These are phyloP conservation scores for Alternaria arborescens DNA, from an alignment of 2,329 filamentous ascomycete species.

Conservation along the genomic window DNA sequence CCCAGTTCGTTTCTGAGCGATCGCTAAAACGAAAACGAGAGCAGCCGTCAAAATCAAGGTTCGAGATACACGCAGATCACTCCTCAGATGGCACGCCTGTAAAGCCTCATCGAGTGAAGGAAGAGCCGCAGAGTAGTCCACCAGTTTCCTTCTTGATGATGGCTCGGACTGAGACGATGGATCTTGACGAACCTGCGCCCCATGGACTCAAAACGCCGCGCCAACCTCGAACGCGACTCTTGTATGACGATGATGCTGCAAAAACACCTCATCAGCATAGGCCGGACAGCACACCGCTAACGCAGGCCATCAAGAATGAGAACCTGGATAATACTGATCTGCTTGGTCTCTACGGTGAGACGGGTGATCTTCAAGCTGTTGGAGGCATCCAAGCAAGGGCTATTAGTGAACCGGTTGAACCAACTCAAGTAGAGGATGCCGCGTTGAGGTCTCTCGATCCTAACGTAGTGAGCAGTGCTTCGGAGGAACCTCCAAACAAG, in stretches of 20 bases:
- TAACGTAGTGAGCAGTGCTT: conserved; percentile 29
- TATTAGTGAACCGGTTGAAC: conserved; percentile 30
- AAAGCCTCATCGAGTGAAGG: conserved; percentile 50
- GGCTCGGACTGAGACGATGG: conserved; percentile 53
- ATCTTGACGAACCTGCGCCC: conserved; percentile 53
- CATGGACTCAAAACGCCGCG: conserved; percentile 45
- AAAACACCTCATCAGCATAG: conserved; percentile 35
- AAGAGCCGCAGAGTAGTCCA: conserved; percentile 51
- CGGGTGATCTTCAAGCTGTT: not conserved
- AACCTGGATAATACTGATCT: not conserved
- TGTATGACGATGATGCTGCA: conserved; percentile 18
- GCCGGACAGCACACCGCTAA: conserved; percentile 41
- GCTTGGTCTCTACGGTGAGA: not conserved
- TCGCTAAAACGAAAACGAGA: conserved; percentile 55
- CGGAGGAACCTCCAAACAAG: conserved; percentile 30
- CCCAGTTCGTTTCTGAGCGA: conserved; percentile 54
- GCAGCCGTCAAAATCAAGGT: conserved; percentile 20
- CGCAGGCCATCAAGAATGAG: conserved; percentile 30
- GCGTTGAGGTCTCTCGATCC: conserved; percentile 37
- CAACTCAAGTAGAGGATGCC: conserved; percentile 5
- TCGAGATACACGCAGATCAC: conserved; percentile 31
- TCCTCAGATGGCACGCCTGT: conserved; percentile 41
- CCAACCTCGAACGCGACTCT: conserved; percentile 15
- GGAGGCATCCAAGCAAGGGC: conserved; percentile 27
- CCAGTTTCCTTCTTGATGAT: conserved; percentile 23